phyloP scores from a whole-genome alignment of 805 yeast genomes.

The Nakazawaea holstii region DNA sequence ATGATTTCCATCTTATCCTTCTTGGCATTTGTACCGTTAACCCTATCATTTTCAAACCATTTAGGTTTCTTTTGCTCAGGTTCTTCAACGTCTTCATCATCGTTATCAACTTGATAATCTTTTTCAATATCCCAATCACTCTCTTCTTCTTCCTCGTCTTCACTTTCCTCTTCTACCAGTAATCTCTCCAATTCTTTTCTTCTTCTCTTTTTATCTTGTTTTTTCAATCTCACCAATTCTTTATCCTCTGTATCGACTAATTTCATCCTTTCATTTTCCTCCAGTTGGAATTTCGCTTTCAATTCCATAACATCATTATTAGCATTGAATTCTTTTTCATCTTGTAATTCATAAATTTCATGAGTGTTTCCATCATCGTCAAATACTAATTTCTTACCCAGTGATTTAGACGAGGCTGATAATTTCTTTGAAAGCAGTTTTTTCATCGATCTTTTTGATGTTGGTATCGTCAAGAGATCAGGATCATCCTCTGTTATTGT shows the following conservation, averaged over 20 bases:
- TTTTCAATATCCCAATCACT: conserved; percentile 33
- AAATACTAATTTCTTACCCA: conserved; percentile 74
- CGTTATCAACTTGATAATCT: conserved; percentile 31
- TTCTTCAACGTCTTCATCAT: conserved; percentile 28
- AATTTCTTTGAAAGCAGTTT: conserved; percentile 84
- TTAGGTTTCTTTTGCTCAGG: conserved; percentile 31
- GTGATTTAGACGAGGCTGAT: conserved; percentile 53
- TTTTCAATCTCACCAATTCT: conserved; percentile 65
- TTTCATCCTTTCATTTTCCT: conserved; percentile 67
- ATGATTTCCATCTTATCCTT: conserved; percentile 54
- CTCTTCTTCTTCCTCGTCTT: conserved; percentile 17
- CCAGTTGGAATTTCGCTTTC: conserved; percentile 58
- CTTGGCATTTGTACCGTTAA: conserved; percentile 17
- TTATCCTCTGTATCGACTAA: conserved; percentile 76
- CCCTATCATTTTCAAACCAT: conserved; percentile 41
- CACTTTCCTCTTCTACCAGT: conserved; percentile 32
- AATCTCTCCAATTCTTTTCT: conserved; percentile 74
- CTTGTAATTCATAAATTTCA: conserved; percentile 84
- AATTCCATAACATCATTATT: conserved; percentile 58
- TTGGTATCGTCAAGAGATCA: conserved; percentile 48
- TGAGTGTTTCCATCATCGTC: conserved; percentile 96
- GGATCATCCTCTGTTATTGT: conserved; percentile 58
- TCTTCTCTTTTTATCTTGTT: conserved; percentile 82
- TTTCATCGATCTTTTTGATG: conserved; percentile 80
- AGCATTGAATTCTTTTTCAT: conserved; percentile 78